phyloP scores from a whole-genome alignment of 768 basidiomycete genomes.

The Lactifluus pinguis region DNA sequence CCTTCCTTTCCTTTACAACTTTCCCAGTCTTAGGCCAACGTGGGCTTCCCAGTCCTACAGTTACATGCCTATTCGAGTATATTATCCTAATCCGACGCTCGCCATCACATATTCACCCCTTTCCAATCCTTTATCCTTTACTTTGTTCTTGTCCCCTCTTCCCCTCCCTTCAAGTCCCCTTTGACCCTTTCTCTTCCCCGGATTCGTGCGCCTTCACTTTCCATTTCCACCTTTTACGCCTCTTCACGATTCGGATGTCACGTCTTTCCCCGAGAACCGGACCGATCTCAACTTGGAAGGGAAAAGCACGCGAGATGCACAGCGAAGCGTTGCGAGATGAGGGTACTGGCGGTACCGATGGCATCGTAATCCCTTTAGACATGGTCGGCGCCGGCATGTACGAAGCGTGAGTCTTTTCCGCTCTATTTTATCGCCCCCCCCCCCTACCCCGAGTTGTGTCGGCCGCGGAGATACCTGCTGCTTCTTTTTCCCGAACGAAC shows the following conservation, averaged over 20 bases:
- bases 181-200: neutral
- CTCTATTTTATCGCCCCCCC: neutral
- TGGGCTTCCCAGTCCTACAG: neutral
- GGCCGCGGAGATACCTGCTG: neutral
- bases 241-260: neutral
- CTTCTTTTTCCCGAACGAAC: neutral
- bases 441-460: neutral
- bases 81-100: neutral
- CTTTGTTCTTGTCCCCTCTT: neutral
- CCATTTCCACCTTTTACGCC: neutral
- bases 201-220: neutral
- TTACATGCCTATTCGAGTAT: neutral
- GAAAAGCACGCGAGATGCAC: constrained; percentile 17
- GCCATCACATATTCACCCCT: neutral
- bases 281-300: constrained; percentile 18
- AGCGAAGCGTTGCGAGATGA: constrained; percentile 22
- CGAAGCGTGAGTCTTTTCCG: constrained; percentile 44
- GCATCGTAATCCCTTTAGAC: constrained; percentile 50
- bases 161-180: neutral
- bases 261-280: neutral
- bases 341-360: constrained; percentile 41
- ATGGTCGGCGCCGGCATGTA: constrained; percentile 45
- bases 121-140: neutral
- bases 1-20: neutral
- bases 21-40: neutral